phyloP scores from a whole-genome alignment of 257 asterid genomes.

The Fraxinus pennsylvanica region DNA sequence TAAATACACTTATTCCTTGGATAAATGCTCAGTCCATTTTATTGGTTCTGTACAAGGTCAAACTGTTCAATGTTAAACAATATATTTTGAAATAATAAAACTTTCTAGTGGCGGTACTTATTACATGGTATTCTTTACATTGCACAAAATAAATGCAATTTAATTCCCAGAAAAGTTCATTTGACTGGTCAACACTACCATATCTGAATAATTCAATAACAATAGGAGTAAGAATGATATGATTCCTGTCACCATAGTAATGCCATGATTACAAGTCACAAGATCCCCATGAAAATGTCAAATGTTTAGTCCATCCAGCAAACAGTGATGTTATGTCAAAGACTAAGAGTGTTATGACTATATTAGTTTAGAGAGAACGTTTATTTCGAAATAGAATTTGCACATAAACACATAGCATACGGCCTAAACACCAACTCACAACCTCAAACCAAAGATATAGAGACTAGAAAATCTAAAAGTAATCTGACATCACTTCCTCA shows the following conservation, averaged over 20 bases:
- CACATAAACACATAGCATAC: neutral
- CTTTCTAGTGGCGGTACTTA: neutral
- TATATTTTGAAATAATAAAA: neutral
- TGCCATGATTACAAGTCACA: neutral
- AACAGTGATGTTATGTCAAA: constrained; percentile 1
- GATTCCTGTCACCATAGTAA: constrained; percentile 11
- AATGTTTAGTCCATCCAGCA: constrained; percentile 1
- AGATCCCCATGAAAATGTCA: constrained; percentile 1
- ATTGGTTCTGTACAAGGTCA: neutral
- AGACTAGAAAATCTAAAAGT: constrained; percentile 11
- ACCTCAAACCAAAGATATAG: neutral
- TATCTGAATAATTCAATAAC: neutral
- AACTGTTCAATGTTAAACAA: neutral
- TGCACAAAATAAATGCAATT: neutral
- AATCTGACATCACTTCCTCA: constrained; percentile 1
- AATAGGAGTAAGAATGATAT: neutral
- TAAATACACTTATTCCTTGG: neutral
- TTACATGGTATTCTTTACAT: neutral
- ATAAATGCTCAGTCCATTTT: neutral
- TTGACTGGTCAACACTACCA: neutral
- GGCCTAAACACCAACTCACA: neutral
- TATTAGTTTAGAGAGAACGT: constrained; percentile 6
- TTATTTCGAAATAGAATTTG: constrained; percentile 16
- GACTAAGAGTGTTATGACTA: neutral
- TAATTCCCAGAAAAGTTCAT: neutral